Percentiles rank a stretch among this genome's conserved stretches.
Evolutionary conservation across 2,329 filamentous ascomycete genomes (phyloP).

Genomic region (Colletotrichum cuscutae): DNA sequence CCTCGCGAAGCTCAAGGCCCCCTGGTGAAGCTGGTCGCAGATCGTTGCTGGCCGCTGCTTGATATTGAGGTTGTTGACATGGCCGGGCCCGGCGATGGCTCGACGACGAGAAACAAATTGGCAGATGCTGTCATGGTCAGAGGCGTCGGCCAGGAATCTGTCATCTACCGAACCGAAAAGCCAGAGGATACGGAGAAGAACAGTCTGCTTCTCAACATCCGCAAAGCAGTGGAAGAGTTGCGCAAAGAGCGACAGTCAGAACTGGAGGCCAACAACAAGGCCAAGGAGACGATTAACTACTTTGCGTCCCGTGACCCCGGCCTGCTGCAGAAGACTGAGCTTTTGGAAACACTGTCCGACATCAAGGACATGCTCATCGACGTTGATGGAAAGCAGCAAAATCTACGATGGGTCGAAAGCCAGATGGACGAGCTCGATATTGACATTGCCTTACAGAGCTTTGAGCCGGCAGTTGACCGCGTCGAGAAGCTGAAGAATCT

Average conservation of each 20-base stretch:
- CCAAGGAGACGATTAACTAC: constrained; percentile 86
- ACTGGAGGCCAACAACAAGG: constrained; percentile 86
- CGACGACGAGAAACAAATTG: constrained; percentile 67
- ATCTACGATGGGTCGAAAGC: constrained; percentile 92
- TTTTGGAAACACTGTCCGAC: constrained; percentile 81
- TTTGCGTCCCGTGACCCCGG: constrained; percentile 83
- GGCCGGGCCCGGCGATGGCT: constrained; percentile 71
- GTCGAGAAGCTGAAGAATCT: constrained; percentile 88
- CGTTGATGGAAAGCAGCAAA: constrained; percentile 95
- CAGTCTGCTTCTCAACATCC: constrained; percentile 85
- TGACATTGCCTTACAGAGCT: constrained; percentile 89
- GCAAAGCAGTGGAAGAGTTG: constrained; percentile 92
- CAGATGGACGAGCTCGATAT: constrained; percentile 98
- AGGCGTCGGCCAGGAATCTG: constrained; percentile 86
- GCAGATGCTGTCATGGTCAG: constrained; percentile 91
- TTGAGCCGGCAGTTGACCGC: constrained; percentile 83
- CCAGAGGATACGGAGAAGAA: constrained; percentile 82
- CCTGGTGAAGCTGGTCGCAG: constrained; percentile 84
- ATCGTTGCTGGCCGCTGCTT: constrained; percentile 92
- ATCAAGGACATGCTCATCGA: constrained; percentile 93
- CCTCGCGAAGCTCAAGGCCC: constrained; percentile 58
- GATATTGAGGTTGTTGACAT: constrained; percentile 95
- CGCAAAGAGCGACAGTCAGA: constrained; percentile 87
- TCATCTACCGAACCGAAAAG: constrained; percentile 93
- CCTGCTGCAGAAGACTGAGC: constrained; percentile 80